Percentiles rank a stretch among this genome's conserved stretches.
Evolutionary conservation across 352 stramenopile species (phyloP).

Genomic region (Phytophthora fragariaefolia): DNA sequence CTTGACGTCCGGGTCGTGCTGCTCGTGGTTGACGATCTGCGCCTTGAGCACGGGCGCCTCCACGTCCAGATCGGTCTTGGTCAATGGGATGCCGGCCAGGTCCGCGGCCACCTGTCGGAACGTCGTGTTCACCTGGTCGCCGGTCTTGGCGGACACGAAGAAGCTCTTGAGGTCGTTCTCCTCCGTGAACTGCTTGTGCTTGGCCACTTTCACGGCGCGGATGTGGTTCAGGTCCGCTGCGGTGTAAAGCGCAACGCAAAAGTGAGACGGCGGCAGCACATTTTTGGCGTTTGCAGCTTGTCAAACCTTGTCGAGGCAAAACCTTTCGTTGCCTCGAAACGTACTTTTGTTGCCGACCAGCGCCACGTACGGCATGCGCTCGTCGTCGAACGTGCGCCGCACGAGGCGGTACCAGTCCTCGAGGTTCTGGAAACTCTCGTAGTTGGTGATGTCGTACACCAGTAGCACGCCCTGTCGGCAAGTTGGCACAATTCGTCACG

Average conservation of each 20-base stretch:
- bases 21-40: constrained; percentile 93
- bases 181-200: constrained; percentile 93
- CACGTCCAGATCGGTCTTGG: constrained; percentile 86
- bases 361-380: constrained; percentile 89
- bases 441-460: constrained; percentile 97
- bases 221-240: constrained; percentile 92
- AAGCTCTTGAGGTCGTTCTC: constrained; percentile 94
- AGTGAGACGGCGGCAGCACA: neutral
- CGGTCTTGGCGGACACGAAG: constrained; percentile 94
- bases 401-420: constrained; percentile 96
- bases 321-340: no score
- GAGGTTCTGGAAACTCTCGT: constrained; percentile 95
- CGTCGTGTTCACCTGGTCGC: constrained; percentile 90
- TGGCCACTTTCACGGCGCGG: constrained; percentile 84
- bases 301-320: no score
- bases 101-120: constrained; percentile 90
- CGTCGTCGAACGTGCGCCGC: constrained; percentile 83
- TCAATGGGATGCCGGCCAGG: constrained; percentile 83
- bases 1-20: constrained; percentile 91
- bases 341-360: constrained; percentile 94
- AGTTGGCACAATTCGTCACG: neutral
- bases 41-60: constrained; percentile 89
- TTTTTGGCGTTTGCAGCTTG: no score
- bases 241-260: neutral
- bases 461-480: constrained; percentile 82